Evolutionary conservation across 2,329 filamentous ascomycete genomes (phyloP), one percentile per base, ranked within the genome.

Genomic region (Pseudopithomyces maydicus): DNA sequence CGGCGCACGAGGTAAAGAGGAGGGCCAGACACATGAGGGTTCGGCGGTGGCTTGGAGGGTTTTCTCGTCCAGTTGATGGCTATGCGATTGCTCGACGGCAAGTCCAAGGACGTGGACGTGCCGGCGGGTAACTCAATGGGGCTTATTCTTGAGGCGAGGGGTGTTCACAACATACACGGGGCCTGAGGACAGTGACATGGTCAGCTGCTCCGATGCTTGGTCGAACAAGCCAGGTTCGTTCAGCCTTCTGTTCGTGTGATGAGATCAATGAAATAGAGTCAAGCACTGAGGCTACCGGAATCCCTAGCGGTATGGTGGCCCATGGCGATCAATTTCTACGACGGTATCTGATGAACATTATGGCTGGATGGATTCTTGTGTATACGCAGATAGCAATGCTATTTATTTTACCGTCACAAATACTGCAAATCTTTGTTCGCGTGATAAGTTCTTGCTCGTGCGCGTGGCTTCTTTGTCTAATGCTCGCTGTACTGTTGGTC

Each of bases 71-170:
- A 88, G 90, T 91, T 84, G 77, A 84, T 87, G 97, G 94, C 90
- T 88, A 98, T 97, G 94, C 93, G 94, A 97, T 97, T 97, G 91
- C 90, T 68, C 64, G 69, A 43, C 48, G 49, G 41, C 66, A 26
- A 57, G 71, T 81, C 74, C 80, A 75, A 68, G 64, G 61, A 69
- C 67, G 72, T 69, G 64, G 64, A 64, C 47, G 55, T 65, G 46
- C 49, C 32, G 73, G 74, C 77, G 79, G 84, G 91, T 97, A 96
- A 98, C 94, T 97, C 93, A 92, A 98, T 96, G 94, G 94, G 94
- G 94, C 94, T 97, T 92, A 98, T 97, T 97, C 92, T 97, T 90
- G 94, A 92, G 85, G 90, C 93, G 92, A 97, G 92, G 90, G 90
- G 90, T 85, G 83, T 82, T 77, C 66, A 73, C 55, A 38, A 72